Conservation (phyloP, 2,329 filamentous ascomycete genomes). For the Passalora sequoiae region DNA sequence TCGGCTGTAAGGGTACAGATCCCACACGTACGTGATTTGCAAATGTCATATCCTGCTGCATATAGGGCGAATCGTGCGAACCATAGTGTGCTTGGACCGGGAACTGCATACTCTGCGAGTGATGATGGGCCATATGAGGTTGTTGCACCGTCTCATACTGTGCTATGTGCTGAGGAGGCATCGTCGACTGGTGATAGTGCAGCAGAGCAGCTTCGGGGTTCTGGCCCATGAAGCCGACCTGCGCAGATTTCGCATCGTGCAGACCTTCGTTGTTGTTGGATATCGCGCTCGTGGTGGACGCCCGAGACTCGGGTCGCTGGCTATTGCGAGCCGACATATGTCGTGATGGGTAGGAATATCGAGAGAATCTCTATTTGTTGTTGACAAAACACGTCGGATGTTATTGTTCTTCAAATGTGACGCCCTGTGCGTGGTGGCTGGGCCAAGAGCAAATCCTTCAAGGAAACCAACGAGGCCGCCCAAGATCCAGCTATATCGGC, state of each 20-base stretch:
- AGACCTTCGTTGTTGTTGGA: slow-evolving; percentile 26
- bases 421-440: slow-evolving; percentile 9
- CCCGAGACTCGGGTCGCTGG: slow-evolving; percentile 30
- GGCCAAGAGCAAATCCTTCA: too few relatives aligned
- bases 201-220: slow-evolving; percentile 31
- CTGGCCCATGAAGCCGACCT: slow-evolving; percentile 18
- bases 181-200: slow-evolving; percentile 28
- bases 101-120: slow-evolving; percentile 21
- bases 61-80: slow-evolving; percentile 25
- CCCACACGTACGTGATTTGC: slow-evolving; percentile 25
- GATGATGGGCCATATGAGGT: slow-evolving; percentile 16
- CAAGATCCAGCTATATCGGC: too few relatives aligned
- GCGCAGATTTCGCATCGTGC: slow-evolving; percentile 23
- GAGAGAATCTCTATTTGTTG: slow-evolving; percentile 15
- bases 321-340: slow-evolving; percentile 29
- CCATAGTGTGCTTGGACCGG: slow-evolving; percentile 22
- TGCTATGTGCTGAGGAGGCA: slow-evolving; percentile 22
- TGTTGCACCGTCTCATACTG: slow-evolving; percentile 19
- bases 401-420: slow-evolving; percentile 3
- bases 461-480: too few relatives aligned
- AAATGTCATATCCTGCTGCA: slow-evolving; percentile 27
- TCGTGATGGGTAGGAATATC: slow-evolving; percentile 7
- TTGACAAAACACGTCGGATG: slow-evolving; percentile 10
- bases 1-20: slow-evolving; percentile 24
- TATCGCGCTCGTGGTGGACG: slow-evolving; percentile 33